Conservation (phyloP, 2,329 filamentous ascomycete genomes). For the Diaporthe amygdali region DNA sequence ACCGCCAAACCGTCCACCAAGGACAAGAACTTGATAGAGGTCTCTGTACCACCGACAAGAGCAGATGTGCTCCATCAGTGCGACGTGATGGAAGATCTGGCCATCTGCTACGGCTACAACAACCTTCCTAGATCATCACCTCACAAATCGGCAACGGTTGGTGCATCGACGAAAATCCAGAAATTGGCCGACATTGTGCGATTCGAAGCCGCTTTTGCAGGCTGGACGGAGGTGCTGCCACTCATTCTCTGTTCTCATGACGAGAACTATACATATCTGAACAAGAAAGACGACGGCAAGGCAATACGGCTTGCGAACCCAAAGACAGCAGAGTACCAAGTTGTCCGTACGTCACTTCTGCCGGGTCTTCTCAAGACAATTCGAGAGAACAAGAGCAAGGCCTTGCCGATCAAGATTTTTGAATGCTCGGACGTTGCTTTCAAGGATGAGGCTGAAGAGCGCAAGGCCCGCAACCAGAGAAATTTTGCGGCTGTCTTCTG, state of each 20-base stretch:
- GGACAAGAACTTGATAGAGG: conserved; percentile 74
- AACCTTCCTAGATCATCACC: conserved; percentile 87
- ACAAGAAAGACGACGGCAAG: conserved; percentile 84
- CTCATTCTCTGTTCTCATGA: conserved; percentile 97
- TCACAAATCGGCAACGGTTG: conserved; percentile 84
- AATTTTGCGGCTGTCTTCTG: conserved; percentile 97
- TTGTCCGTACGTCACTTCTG: conserved; percentile 80
- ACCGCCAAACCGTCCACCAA: conserved; percentile 75
- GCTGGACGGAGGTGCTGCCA: conserved; percentile 96
- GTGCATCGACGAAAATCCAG: conserved; percentile 87
- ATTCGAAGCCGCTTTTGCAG: conserved; percentile 87
- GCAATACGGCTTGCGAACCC: conserved; percentile 89
- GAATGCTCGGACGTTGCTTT: conserved; percentile 91
- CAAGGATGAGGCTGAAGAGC: conserved; percentile 82
- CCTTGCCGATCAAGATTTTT: conserved; percentile 89
- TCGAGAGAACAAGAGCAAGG: conserved; percentile 88
- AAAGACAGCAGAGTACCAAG: conserved; percentile 91
- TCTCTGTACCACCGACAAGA: conserved; percentile 85
- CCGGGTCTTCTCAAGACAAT: conserved; percentile 87
- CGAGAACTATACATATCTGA: conserved; percentile 96
- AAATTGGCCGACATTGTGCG: conserved; percentile 93
- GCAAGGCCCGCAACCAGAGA: conserved; percentile 88
- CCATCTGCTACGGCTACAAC: conserved; percentile 98
- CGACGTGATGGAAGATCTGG: conserved; percentile 98
- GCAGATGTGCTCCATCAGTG: conserved; percentile 96